Percentiles rank a stretch among this genome's conserved stretches.
Conservation (phyloP, 352 stramenopile species). For the Phytopythium litorale region DNA sequence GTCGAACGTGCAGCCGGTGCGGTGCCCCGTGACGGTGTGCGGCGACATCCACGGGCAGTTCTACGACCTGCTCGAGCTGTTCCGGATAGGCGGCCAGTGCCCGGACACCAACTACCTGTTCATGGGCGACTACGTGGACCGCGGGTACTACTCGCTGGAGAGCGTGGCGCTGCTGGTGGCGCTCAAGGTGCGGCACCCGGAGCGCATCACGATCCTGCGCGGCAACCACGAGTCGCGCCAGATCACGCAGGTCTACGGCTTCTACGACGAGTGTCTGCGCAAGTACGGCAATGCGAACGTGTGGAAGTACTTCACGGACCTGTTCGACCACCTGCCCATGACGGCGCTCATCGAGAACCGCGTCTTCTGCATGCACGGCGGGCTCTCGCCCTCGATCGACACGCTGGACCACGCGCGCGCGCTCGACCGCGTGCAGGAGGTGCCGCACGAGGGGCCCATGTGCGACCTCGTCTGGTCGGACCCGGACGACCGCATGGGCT, state of each 20-base stretch:
- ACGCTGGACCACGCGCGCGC: conserved; percentile 92
- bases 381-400: conserved; percentile 93
- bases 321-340: conserved; percentile 93
- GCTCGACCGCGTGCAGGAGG: conserved; percentile 89
- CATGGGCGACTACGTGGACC: conserved; percentile 84
- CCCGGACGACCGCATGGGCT: conserved; percentile 98
- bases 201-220: conserved; percentile 80
- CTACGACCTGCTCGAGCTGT: conserved; percentile 97
- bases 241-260: conserved; percentile 85
- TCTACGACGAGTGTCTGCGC: conserved; percentile 68
- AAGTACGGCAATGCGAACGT: conserved; percentile 99
- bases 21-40: conserved; percentile 97
- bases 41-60: conserved; percentile 98
- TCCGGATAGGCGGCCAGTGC: conserved; percentile 88
- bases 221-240: conserved; percentile 79
- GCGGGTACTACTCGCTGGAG: conserved; percentile 85
- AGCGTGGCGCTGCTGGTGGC: conserved; percentile 78
- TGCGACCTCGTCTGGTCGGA: conserved; percentile 99
- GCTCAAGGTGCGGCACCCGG: conserved; percentile 86
- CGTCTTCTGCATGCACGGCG: conserved; percentile 99
- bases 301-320: conserved; percentile 97
- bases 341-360: conserved; percentile 99
- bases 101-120: conserved; percentile 79
- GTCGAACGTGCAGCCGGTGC: conserved; percentile 96
- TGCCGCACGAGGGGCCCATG: conserved; percentile 93